A percentile compares a stretch with the other conserved stretches of the same genome.
Conservation (phyloP, 352 stramenopile species). For the Pythium periplocum region DNA sequence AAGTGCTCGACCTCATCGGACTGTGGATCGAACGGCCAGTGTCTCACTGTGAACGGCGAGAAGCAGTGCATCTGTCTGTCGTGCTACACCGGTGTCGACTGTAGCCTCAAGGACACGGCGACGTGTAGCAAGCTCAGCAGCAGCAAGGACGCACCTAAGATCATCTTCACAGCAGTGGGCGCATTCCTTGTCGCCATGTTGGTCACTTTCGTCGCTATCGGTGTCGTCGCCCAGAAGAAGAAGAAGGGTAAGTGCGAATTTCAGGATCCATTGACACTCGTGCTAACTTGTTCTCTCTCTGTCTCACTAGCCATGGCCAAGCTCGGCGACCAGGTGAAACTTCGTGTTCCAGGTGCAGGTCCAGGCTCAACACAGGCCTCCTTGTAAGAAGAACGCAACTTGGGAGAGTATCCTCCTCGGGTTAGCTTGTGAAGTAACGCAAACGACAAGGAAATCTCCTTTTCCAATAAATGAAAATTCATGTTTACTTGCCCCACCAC, state of each 20-base stretch:
- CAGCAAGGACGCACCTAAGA: conserved; percentile 49
- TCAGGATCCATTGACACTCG: not conserved
- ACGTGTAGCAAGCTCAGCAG: conserved; percentile 60
- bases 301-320: conserved; percentile 45
- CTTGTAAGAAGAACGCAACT: conserved; percentile 8
- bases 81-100: conserved; percentile 76
- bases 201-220: conserved; percentile 69
- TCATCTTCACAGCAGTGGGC: conserved; percentile 71
- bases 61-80: conserved; percentile 67
- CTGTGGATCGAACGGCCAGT: conserved; percentile 75
- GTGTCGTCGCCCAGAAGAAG: conserved; percentile 63
- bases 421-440: not conserved
- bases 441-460: not conserved
- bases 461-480: not conserved
- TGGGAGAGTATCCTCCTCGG: not conserved
- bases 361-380: conserved; percentile 26
- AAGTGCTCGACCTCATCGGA: conserved; percentile 60
- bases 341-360: conserved; percentile 29
- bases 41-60: conserved; percentile 47
- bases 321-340: conserved; percentile 55
- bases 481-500: not conserved
- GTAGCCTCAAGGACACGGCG: conserved; percentile 69
- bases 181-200: conserved; percentile 70
- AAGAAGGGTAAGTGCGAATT: conserved; percentile 46
- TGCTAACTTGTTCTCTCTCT: conserved; percentile 5